phyloP scores from a whole-genome alignment of 495 filamentous ascomycete species.

The Penicillium bialowiezense region DNA sequence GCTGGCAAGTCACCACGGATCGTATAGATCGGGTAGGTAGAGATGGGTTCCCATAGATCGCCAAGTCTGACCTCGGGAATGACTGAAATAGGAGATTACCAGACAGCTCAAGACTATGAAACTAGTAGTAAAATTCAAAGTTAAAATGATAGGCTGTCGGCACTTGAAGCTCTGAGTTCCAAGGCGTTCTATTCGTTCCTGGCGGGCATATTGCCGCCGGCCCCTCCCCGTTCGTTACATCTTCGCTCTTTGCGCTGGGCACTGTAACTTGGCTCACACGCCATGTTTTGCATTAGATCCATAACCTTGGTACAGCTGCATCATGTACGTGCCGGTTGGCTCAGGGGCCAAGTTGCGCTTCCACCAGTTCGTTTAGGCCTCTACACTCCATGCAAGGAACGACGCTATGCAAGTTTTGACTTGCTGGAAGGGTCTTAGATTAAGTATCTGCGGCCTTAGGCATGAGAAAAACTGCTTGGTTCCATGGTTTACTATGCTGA shows the following conservation, averaged over 20 bases:
- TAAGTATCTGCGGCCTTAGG: neutral
- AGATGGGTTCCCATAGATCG: neutral
- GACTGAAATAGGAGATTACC: too few relatives aligned
- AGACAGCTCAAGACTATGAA: too few relatives aligned
- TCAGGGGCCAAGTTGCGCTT: neutral
- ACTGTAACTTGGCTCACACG: too few relatives aligned
- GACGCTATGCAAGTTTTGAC: neutral
- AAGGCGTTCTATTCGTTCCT: neutral
- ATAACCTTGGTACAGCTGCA: neutral
- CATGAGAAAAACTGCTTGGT: too few relatives aligned
- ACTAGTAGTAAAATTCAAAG: neutral
- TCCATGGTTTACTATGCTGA: neutral
- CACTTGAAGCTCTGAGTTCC: neutral
- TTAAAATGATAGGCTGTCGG: constrained; percentile 2
- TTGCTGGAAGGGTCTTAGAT: too few relatives aligned
- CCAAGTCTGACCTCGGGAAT: too few relatives aligned
- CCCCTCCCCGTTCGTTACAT: constrained; percentile 1
- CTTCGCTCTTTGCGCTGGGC: too few relatives aligned
- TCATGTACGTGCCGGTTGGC: neutral
- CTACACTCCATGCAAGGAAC: neutral
- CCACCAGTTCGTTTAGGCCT: neutral
- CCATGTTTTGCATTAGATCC: too few relatives aligned
- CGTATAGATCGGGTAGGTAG: neutral
- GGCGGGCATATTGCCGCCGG: constrained; percentile 4
- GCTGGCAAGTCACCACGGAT: constrained; percentile 1